Conservation (phyloP, 2,329 filamentous ascomycete genomes). For the Aureobasidium leucospermi region DNA sequence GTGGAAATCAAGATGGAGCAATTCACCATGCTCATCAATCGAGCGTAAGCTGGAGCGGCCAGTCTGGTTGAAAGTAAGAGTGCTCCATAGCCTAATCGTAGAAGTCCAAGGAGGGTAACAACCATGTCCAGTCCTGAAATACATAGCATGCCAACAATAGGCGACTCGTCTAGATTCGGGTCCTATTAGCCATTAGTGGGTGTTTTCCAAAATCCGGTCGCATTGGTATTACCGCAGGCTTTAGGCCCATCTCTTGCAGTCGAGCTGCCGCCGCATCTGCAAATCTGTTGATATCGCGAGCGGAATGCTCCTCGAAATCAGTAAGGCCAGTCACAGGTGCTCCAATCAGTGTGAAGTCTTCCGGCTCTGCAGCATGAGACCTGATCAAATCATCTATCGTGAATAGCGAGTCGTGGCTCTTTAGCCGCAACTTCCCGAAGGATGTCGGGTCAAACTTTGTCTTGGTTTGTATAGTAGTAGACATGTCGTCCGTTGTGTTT, state of each 20-base stretch:
- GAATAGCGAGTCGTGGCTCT: constrained; percentile 6
- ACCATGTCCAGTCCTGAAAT: constrained; percentile 50
- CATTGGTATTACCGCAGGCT: constrained; percentile 21
- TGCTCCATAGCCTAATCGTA: constrained; percentile 48
- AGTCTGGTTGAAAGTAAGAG: constrained; percentile 50
- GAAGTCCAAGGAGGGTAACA: constrained; percentile 47
- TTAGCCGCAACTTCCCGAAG: constrained; percentile 4
- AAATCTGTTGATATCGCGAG: constrained; percentile 22
- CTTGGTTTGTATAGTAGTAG: neutral
- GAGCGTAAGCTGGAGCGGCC: constrained; percentile 43
- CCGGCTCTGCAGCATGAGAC: constrained; percentile 23
- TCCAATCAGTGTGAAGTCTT: constrained; percentile 25
- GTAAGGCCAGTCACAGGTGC: constrained; percentile 22
- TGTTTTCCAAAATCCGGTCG: neutral
- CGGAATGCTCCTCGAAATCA: constrained; percentile 27
- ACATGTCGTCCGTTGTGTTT: neutral
- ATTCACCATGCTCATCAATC: constrained; percentile 39
- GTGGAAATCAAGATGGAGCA: constrained; percentile 24
- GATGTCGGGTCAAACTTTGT: neutral
- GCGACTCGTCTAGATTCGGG: constrained; percentile 20
- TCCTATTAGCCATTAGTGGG: constrained; percentile 17
- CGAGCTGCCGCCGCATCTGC: constrained; percentile 22
- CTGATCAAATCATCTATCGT: constrained; percentile 29
- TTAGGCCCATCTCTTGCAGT: constrained; percentile 22
- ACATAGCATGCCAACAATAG: constrained; percentile 45